Percentiles rank a stretch among this genome's conserved stretches.
Conservation (phyloP, 192 early-diverging fungal genomes). For the Coemansia sp. region DNA sequence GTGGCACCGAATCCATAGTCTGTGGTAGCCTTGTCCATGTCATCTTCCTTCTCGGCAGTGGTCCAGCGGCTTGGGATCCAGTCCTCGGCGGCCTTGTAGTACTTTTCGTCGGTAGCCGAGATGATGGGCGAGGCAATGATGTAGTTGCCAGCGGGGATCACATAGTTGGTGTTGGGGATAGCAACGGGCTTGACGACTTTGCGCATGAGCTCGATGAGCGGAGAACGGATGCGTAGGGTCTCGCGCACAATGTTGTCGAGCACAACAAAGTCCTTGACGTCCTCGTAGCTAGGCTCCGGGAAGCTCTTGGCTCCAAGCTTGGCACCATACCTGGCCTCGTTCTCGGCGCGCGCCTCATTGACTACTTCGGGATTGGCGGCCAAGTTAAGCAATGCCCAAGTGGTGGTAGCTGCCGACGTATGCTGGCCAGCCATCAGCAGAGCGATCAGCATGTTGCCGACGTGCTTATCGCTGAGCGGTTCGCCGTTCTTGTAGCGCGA, state of each 20-base stretch:
- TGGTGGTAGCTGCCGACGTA: constrained; percentile 88
- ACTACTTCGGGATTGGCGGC: constrained; percentile 75
- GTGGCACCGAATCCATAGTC: constrained; percentile 82
- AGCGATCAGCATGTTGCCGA: constrained; percentile 98
- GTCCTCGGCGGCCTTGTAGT: constrained; percentile 77
- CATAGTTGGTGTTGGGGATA: constrained; percentile 75
- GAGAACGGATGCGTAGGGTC: constrained; percentile 90
- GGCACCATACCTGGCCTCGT: constrained; percentile 62
- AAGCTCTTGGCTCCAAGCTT: constrained; percentile 56
- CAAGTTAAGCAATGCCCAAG: constrained; percentile 90
- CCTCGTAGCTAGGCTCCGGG: constrained; percentile 64
- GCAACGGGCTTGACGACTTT: constrained; percentile 78
- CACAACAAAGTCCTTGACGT: constrained; percentile 71
- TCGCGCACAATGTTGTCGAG: constrained; percentile 90
- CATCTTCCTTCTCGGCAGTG: constrained; percentile 60
- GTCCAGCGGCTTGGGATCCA: constrained; percentile 86
- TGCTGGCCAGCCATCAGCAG: constrained; percentile 98
- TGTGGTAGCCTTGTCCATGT: constrained; percentile 58
- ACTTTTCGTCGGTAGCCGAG: constrained; percentile 75
- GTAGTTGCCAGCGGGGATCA: constrained; percentile 91
- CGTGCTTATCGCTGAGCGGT: constrained; percentile 78
- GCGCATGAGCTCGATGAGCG: constrained; percentile 93
- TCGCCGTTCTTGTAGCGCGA: constrained; percentile 89
- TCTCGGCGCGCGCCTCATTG: constrained; percentile 75
- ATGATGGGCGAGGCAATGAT: constrained; percentile 83